Conservation (phyloP, 148 eudicot species). For the Amaranthus cruentus region DNA sequence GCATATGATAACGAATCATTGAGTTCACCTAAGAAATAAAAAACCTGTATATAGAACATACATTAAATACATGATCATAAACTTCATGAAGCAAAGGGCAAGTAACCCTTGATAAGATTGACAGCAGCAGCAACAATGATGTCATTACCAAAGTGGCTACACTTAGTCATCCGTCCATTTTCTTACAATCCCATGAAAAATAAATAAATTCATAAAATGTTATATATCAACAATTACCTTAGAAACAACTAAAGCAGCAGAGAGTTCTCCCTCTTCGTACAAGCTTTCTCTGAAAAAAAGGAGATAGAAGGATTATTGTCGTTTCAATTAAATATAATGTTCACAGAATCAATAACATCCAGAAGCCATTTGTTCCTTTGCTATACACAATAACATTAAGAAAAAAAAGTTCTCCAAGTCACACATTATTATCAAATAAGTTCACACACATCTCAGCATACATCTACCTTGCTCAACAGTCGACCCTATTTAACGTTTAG, state of each 20-base stretch:
- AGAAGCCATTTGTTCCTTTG: neutral
- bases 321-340: neutral
- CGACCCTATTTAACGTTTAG: too few species aligned
- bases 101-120: neutral
- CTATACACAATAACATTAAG: neutral
- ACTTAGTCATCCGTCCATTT: too few species aligned
- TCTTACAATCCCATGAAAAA: too few species aligned
- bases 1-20: conserved; percentile 97
- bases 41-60: conserved; percentile 45
- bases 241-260: conserved; percentile 83
- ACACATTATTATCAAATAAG: too few species aligned
- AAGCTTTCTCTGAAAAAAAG: conserved; percentile 69
- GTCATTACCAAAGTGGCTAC: neutral
- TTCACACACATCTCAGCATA: too few species aligned
- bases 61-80: conserved; percentile 5
- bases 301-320: neutral
- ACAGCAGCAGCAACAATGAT: neutral
- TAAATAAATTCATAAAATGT: neutral
- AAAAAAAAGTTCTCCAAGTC: too few species aligned
- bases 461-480: too few species aligned
- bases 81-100: neutral
- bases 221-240: conserved; percentile 44
- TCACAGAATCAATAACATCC: neutral
- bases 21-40: conserved; percentile 77
- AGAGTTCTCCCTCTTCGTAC: conserved; percentile 89